phyloP scores from a whole-genome alignment of 768 basidiomycete genomes.

The Suillus paluster region DNA sequence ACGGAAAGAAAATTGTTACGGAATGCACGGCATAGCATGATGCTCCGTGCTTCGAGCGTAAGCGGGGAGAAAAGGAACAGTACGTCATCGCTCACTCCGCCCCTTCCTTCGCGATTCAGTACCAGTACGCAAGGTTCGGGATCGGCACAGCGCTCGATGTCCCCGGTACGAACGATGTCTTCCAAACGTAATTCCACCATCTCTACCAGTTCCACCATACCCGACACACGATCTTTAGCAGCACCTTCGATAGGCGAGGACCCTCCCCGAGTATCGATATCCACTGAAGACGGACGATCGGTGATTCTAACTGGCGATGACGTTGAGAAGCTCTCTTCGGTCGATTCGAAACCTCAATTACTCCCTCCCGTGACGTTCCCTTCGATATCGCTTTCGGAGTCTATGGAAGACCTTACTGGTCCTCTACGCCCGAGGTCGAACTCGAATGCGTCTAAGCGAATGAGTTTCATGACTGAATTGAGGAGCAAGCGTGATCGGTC shows the following conservation, averaged over 20 bases:
- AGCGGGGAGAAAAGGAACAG: conserved; percentile 52
- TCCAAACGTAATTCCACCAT: conserved; percentile 49
- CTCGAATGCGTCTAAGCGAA: conserved; percentile 59
- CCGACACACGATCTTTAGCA: conserved; percentile 39
- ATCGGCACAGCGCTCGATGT: conserved; percentile 41
- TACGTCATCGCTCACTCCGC: conserved; percentile 46
- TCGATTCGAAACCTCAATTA: conserved; percentile 53
- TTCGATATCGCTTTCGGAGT: conserved; percentile 80
- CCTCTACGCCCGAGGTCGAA: conserved; percentile 42
- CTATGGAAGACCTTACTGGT: conserved; percentile 60
- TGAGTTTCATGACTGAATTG: conserved; percentile 83
- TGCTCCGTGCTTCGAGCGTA: conserved; percentile 56
- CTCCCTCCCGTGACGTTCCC: conserved; percentile 82
- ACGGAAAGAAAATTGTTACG: conserved; percentile 92
- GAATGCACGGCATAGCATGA: conserved; percentile 88
- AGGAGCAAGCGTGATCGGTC: conserved; percentile 82
- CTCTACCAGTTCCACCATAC: conserved; percentile 34
- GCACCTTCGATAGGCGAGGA: conserved; percentile 42
- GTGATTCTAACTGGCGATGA: conserved; percentile 63
- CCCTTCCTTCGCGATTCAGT: conserved; percentile 44
- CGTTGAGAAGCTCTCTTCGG: conserved; percentile 33
- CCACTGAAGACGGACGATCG: conserved; percentile 71
- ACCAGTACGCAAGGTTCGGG: conserved; percentile 37
- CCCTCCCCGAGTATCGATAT: conserved; percentile 74
- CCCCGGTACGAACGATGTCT: conserved; percentile 46